Evolutionary conservation across 2,329 filamentous ascomycete genomes (phyloP).

Genomic region (Neofusicoccum cordaticola): DNA sequence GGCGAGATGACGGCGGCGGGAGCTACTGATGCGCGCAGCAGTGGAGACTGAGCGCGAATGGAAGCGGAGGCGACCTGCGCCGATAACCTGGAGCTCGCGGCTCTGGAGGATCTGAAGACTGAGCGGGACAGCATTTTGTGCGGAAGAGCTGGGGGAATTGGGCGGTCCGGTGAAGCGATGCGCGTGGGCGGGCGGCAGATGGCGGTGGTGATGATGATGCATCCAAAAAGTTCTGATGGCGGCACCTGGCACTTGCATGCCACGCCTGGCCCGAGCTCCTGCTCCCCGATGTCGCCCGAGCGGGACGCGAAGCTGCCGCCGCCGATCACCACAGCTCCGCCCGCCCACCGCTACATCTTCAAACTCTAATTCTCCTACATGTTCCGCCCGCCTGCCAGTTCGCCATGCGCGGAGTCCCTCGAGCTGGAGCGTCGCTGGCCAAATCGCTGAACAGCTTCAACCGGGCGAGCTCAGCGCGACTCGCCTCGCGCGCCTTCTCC

Average conservation of each 20-base stretch:
- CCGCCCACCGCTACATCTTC: no score
- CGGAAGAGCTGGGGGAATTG: background rate
- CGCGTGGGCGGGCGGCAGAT: background rate
- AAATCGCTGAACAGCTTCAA: background rate
- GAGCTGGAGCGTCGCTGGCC: background rate
- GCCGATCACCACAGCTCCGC: background rate
- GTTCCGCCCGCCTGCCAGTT: background rate
- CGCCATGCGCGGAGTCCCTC: background rate
- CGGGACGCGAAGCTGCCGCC: background rate
- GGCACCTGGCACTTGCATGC: background rate
- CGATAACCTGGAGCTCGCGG: constrained; percentile 20
- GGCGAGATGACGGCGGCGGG: constrained; percentile 19
- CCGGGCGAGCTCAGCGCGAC: background rate
- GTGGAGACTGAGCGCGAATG: constrained; percentile 29
- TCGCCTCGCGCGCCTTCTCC: background rate
- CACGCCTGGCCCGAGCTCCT: constrained; percentile 1
- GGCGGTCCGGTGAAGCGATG: background rate
- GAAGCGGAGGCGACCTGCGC: constrained; percentile 40
- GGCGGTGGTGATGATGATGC: constrained; percentile 1
- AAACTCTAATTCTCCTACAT: background rate
- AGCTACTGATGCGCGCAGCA: constrained; percentile 27
- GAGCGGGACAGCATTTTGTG: constrained; percentile 51
- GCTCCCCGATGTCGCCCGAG: constrained; percentile 9
- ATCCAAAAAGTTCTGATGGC: constrained; percentile 12
- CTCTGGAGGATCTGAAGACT: constrained; percentile 47